phyloP scores from a whole-genome alignment of 1,284 basidiomycete species.

The Rhodotorula sp. region DNA sequence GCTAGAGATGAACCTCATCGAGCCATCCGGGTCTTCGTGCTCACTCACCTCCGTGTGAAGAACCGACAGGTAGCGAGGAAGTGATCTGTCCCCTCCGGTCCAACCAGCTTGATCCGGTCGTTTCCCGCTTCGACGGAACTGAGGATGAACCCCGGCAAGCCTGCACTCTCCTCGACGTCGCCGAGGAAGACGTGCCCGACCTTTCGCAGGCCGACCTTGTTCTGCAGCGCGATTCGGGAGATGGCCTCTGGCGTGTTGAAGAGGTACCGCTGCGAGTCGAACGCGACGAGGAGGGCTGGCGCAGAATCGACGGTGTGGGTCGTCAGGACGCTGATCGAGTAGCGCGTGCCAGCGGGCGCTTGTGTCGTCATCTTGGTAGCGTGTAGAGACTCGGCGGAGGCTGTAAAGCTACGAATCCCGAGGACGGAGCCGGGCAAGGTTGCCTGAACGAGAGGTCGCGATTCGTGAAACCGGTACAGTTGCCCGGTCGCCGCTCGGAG shows the following conservation, averaged over 20 bases:
- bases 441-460: background rate
- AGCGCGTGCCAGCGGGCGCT: conserved; percentile 24
- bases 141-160: conserved; percentile 40
- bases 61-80: conserved; percentile 37
- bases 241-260: conserved; percentile 42
- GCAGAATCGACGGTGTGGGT: conserved; percentile 34
- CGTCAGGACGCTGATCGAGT: conserved; percentile 31
- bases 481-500: conserved; percentile 6
- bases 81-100: conserved; percentile 40
- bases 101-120: conserved; percentile 32
- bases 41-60: conserved; percentile 34
- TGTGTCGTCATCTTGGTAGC: conserved; percentile 4
- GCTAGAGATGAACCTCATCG: background rate
- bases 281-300: conserved; percentile 40
- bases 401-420: background rate
- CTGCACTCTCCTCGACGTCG: conserved; percentile 29
- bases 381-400: rapidly evolving
- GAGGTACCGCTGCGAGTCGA: conserved; percentile 39
- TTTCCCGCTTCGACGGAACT: conserved; percentile 40
- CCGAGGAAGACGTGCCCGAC: conserved; percentile 39
- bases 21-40: background rate
- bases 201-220: conserved; percentile 37
- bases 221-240: conserved; percentile 38
- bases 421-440: background rate
- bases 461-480: conserved; percentile 1